Percentiles rank a stretch among this genome's conserved stretches.
phyloP scores from a whole-genome alignment of 106 monocot species.

The Platanthera guangdongensis region DNA sequence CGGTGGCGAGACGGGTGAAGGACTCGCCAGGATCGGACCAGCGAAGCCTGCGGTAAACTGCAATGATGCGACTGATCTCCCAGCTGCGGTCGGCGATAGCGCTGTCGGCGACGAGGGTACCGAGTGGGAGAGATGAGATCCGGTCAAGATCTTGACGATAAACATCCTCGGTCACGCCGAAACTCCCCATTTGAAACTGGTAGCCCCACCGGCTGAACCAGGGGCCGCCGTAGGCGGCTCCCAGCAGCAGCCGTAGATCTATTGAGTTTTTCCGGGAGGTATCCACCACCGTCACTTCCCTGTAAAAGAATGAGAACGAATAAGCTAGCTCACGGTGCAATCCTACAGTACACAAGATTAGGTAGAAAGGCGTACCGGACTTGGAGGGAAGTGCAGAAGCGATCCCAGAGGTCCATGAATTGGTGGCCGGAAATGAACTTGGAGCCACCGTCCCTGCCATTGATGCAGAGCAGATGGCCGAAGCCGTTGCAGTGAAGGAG shows the following conservation, averaged over 20 bases:
- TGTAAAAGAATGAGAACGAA: conserved; percentile 2
- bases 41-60: conserved; percentile 22
- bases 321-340: background rate
- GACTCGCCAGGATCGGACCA: conserved; percentile 5
- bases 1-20: conserved; percentile 16
- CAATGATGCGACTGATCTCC: conserved; percentile 31
- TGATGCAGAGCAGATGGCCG: conserved; percentile 73
- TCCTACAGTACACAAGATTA: background rate
- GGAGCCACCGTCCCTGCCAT: conserved; percentile 41
- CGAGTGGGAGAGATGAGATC: conserved; percentile 42
- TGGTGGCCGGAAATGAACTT: conserved; percentile 29
- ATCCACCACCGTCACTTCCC: conserved; percentile 75
- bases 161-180: conserved; percentile 31
- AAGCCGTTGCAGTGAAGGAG: conserved; percentile 93
- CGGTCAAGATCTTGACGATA: conserved; percentile 31
- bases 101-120: conserved; percentile 29
- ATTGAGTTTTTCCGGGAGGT: conserved; percentile 36
- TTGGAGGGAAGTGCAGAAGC: conserved; percentile 44
- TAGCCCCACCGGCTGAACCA: conserved; percentile 96
- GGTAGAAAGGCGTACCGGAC: conserved; percentile 22
- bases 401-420: conserved; percentile 72
- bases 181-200: conserved; percentile 60
- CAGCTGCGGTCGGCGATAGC: conserved; percentile 7
- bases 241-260: conserved; percentile 62
- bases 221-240: conserved; percentile 49